Percentiles rank a stretch among this genome's conserved stretches.
Evolutionary conservation across 176 grass and related monocot species (phyloP).

Genomic region (Cenchrus americanus): DNA sequence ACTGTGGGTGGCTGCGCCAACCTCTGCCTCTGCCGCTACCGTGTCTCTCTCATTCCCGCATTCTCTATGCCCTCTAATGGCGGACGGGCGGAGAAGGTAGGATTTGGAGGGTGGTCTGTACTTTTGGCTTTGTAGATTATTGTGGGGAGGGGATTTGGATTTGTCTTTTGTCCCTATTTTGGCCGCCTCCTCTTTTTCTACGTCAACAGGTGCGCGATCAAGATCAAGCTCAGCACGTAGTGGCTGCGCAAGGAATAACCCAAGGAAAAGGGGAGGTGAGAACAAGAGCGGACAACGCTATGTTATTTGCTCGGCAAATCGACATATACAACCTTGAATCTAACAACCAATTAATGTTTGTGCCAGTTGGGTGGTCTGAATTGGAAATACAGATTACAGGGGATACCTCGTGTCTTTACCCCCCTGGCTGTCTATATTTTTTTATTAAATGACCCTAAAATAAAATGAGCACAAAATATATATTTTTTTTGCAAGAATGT

Average conservation of each 20-base stretch:
- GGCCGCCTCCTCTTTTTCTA: slow-evolving; percentile 49
- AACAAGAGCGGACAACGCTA: slow-evolving; percentile 3
- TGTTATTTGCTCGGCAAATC: slow-evolving; percentile 20
- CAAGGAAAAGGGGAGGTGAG: neutral
- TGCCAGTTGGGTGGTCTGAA: neutral
- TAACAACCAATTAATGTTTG: neutral
- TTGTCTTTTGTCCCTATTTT: slow-evolving; percentile 33
- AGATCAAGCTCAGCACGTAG: slow-evolving; percentile 50
- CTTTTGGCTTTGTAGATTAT: slow-evolving; percentile 41
- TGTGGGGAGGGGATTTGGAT: neutral
- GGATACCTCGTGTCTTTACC: neutral
- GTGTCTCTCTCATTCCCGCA: slow-evolving; percentile 17
- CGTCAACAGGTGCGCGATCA: slow-evolving; percentile 50
- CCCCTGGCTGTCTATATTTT: neutral
- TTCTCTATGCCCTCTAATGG: slow-evolving; percentile 19
- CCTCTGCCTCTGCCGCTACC: slow-evolving; percentile 36
- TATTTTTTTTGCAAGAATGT: neutral
- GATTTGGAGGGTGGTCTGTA: slow-evolving; percentile 38
- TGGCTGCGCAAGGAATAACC: neutral
- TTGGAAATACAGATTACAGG: neutral
- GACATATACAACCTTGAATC: slow-evolving; percentile 17
- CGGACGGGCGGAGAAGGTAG: slow-evolving; percentile 22
- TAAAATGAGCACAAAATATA: neutral
- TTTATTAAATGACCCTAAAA: neutral
- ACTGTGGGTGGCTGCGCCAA: slow-evolving; percentile 31